Evolutionary conservation across 441 rosid genomes (phyloP), one percentile per base, ranked within the genome.

Genomic region (Aleurites moluccanus): DNA sequence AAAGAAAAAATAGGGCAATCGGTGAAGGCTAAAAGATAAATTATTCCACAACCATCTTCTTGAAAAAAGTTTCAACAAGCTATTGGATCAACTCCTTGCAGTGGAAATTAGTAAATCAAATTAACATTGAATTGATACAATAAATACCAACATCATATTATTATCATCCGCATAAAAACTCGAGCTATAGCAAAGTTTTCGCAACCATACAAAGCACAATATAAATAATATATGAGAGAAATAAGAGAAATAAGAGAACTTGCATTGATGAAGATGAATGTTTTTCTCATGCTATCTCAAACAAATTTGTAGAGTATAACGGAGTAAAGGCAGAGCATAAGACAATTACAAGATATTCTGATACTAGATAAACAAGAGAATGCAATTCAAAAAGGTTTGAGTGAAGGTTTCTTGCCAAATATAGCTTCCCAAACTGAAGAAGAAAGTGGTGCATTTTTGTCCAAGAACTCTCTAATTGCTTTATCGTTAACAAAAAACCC

Each of bases 381-480:
- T 40, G 47, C 8, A 60, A 61, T 49, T 83, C 81, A 86, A 76
- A 88, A 85, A 14, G 81, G 79, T 25, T 45, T 75, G 60, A 74
- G 70, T 6, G 83, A 75, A 57, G 83, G 70, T 71, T 88, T 86
- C 75, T 77, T 80, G 76, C 91, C 96, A 79, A 87, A 86, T 3
- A 95, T 84, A 73, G 90, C 96, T 82, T 92, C 97, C 95, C 89
- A 88, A 64, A 87, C 85, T 33, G 76, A 66, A 40, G 94, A 78
- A 27, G 86, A 80, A 79, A 89, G 83, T 1, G 92, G 88, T 16
- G 90, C 91, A 50, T 80, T 91, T 74, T 87, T 91, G 35, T 95
- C 92, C 86, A 95, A 80, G 80, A 85, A 95, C 57, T 90, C 89
- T 75, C 89, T 86, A n/a, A 92, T 82, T 64, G 92, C 88, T 84